Conservation (phyloP, 805 yeast genomes). For the Saccharomycopsis amapae region DNA sequence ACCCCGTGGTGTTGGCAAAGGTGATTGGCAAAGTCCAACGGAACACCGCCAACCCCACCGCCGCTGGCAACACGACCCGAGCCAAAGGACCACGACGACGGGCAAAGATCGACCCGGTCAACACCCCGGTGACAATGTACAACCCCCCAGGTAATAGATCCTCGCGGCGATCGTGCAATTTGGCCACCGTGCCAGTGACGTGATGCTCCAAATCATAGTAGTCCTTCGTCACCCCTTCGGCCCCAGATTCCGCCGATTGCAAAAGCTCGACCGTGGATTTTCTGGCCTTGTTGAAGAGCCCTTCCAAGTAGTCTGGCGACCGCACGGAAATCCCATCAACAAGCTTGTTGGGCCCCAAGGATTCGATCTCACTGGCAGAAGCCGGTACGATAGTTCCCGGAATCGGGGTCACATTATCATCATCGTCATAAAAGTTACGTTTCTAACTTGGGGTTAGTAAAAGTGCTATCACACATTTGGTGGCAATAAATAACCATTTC, state of each 20-base stretch:
- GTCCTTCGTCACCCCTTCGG: conserved; percentile 41
- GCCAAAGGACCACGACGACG: conserved; percentile 56
- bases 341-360: conserved; percentile 40
- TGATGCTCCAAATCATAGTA: conserved; percentile 56
- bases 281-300: conserved; percentile 43
- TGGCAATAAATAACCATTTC: background rate
- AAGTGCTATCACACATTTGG: background rate
- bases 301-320: conserved; percentile 43
- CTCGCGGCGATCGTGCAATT: conserved; percentile 58
- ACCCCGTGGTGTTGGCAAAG: conserved; percentile 48
- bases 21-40: conserved; percentile 68
- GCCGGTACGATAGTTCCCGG: conserved; percentile 46
- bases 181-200: conserved; percentile 55
- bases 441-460: conserved; percentile 22
- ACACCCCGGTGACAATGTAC: conserved; percentile 59
- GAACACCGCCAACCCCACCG: conserved; percentile 58
- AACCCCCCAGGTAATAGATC: conserved; percentile 64
- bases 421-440: conserved; percentile 46
- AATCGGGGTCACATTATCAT: conserved; percentile 36
- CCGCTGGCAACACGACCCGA: conserved; percentile 49
- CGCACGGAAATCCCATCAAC: conserved; percentile 54
- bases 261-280: conserved; percentile 32
- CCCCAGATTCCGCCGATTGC: conserved; percentile 31
- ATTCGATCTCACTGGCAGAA: conserved; percentile 34
- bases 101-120: conserved; percentile 67